These are phyloP conservation scores for Aspergillus nidulans DNA, from an alignment of 495 filamentous ascomycete species.

Conservation along the genomic window DNA sequence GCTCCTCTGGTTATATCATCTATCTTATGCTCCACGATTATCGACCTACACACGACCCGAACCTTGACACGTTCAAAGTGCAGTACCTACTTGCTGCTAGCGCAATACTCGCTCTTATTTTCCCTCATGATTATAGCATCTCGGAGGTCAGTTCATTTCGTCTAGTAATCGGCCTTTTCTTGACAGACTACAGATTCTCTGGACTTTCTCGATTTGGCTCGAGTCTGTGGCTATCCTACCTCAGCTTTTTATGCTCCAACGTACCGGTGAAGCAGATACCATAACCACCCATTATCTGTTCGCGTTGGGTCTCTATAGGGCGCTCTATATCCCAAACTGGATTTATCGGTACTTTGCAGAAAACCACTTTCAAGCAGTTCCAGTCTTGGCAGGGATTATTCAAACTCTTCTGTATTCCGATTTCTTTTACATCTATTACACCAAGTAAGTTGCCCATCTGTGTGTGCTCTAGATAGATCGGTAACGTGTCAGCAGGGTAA, in stretches of 20 bases:
- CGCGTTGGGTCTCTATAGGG: slow-evolving; percentile 85
- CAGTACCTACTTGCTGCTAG: slow-evolving; percentile 84
- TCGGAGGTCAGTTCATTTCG: slow-evolving; percentile 46
- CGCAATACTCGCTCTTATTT: slow-evolving; percentile 71
- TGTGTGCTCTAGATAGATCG: slow-evolving; percentile 14
- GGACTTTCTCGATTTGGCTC: slow-evolving; percentile 97
- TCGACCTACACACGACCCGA: slow-evolving; percentile 92
- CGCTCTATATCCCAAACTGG: slow-evolving; percentile 98
- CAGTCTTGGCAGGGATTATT: slow-evolving; percentile 79
- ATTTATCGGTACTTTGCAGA: slow-evolving; percentile 81
- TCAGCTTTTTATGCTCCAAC: slow-evolving; percentile 95
- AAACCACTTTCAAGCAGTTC: slow-evolving; percentile 71
- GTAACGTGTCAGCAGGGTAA: slow-evolving; percentile 46
- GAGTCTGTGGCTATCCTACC: slow-evolving; percentile 95
- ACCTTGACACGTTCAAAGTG: slow-evolving; percentile 93
- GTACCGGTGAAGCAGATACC: slow-evolving; percentile 95
- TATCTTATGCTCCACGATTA: slow-evolving; percentile 96
- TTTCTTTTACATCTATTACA: slow-evolving; percentile 99
- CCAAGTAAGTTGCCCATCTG: slow-evolving; percentile 56
- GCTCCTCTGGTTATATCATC: slow-evolving; percentile 82
- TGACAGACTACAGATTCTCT: slow-evolving; percentile 62
- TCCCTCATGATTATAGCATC: slow-evolving; percentile 72
- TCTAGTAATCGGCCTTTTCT: not conserved
- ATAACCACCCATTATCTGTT: slow-evolving; percentile 99
- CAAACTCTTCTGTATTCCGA: slow-evolving; percentile 96